These are phyloP conservation scores for Fusarium sp. DNA, from an alignment of 2,329 filamentous ascomycete genomes.

Conservation along the genomic window DNA sequence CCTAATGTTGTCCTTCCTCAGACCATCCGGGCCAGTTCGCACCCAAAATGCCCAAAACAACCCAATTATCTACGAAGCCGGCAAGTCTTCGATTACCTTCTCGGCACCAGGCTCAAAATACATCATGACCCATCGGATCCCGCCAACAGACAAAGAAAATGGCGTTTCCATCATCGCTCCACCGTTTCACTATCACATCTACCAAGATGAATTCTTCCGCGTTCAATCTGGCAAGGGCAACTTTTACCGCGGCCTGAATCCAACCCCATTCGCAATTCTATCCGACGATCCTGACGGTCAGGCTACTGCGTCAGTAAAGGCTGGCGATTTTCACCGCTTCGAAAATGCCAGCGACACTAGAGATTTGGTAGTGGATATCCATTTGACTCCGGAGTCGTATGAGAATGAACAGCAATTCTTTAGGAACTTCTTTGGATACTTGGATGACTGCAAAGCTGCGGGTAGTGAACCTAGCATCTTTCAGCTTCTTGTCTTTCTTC, in stretches of 20 bases:
- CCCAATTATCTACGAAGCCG: constrained; percentile 3
- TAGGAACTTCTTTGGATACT: constrained; percentile 9
- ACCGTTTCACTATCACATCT: constrained; percentile 12
- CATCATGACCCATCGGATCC: constrained; percentile 24
- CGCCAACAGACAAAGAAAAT: not conserved
- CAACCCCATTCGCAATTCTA: constrained; percentile 1
- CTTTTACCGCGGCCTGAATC: constrained; percentile 3
- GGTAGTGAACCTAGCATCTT: constrained; percentile 9
- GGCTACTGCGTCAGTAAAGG: constrained; percentile 3
- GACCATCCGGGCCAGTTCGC: not conserved
- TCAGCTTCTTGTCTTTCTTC: constrained; percentile 11
- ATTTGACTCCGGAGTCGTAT: constrained; percentile 9
- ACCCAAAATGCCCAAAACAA: constrained; percentile 9
- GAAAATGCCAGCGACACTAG: not conserved
- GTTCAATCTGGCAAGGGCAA: constrained; percentile 4
- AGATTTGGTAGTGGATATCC: constrained; percentile 6
- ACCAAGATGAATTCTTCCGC: constrained; percentile 14
- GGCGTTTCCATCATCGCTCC: constrained; percentile 6
- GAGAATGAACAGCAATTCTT: constrained; percentile 12
- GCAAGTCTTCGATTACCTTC: constrained; percentile 8
- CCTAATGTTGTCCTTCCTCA: not conserved
- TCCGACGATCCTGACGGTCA: not conserved
- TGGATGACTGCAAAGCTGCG: constrained; percentile 10
- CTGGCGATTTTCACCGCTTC: constrained; percentile 15
- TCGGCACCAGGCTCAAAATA: constrained; percentile 7